phyloP scores from a whole-genome alignment of 2,329 filamentous ascomycete genomes.

The Curvularia hawaiiensis region DNA sequence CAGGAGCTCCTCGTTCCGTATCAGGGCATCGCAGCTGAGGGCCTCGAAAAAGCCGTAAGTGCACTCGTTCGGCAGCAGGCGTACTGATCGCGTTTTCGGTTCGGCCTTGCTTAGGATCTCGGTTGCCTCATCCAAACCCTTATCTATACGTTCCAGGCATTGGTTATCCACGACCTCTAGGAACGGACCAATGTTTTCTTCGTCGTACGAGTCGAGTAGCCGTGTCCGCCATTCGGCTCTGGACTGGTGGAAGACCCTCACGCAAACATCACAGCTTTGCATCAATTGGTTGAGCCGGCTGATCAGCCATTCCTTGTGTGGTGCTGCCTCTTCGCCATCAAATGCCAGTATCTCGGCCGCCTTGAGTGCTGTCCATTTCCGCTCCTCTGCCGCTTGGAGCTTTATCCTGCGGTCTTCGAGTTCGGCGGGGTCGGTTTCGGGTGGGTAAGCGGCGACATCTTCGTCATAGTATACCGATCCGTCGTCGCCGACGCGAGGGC shows the following conservation, averaged over 20 bases:
- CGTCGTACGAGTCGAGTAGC: constrained; percentile 51
- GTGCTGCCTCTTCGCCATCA: constrained; percentile 53
- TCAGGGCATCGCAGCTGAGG: constrained; percentile 80
- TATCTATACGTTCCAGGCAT: constrained; percentile 52
- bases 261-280: constrained; percentile 56
- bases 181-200: constrained; percentile 52
- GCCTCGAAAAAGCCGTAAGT: constrained; percentile 87
- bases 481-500: constrained; percentile 50
- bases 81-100: constrained; percentile 56
- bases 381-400: constrained; percentile 47
- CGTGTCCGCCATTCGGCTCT: constrained; percentile 48
- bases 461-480: constrained; percentile 51
- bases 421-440: constrained; percentile 36
- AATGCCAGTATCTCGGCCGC: constrained; percentile 55
- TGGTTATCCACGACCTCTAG: constrained; percentile 53
- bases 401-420: constrained; percentile 37
- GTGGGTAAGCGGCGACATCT: constrained; percentile 44
- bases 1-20: constrained; percentile 62
- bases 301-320: constrained; percentile 50
- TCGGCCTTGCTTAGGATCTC: constrained; percentile 52
- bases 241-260: constrained; percentile 55
- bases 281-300: constrained; percentile 50
- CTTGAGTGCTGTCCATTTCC: constrained; percentile 50
- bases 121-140: constrained; percentile 50
- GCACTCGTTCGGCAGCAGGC: constrained; percentile 61